Evolutionary conservation across 2,329 filamentous ascomycete species (phyloP).

Genomic region (Ampelomyces quisqualis): DNA sequence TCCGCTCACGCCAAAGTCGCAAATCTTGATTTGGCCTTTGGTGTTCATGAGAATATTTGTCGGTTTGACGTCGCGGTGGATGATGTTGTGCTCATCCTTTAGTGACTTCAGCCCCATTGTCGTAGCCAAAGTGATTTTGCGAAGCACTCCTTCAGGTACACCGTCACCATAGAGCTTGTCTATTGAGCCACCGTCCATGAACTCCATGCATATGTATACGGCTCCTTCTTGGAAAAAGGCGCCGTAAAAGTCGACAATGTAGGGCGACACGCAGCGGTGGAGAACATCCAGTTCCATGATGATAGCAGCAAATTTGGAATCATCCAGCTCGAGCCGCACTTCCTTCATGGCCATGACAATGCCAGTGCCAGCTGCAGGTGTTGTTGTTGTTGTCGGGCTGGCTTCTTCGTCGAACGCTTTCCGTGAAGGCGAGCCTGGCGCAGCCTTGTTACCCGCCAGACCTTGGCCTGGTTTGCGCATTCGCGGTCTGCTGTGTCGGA

Average conservation of each 20-base stretch:
- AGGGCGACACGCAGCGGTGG: slow-evolving; percentile 90
- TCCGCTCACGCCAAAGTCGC: slow-evolving; percentile 95
- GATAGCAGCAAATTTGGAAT: slow-evolving; percentile 94
- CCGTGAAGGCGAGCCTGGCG: slow-evolving; percentile 38
- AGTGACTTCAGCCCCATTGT: slow-evolving; percentile 87
- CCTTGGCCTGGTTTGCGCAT: slow-evolving; percentile 62
- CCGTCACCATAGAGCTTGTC: slow-evolving; percentile 93
- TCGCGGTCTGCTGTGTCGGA: slow-evolving; percentile 75
- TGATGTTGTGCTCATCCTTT: slow-evolving; percentile 99
- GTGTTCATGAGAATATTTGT: slow-evolving; percentile 97
- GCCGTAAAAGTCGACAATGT: slow-evolving; percentile 98
- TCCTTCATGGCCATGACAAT: slow-evolving; percentile 99
- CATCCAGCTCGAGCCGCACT: slow-evolving; percentile 90
- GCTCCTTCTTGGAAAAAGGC: slow-evolving; percentile 99
- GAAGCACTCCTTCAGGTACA: slow-evolving; percentile 82
- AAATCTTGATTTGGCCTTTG: slow-evolving; percentile 91
- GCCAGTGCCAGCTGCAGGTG: slow-evolving; percentile 60
- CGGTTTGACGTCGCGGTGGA: slow-evolving; percentile 96
- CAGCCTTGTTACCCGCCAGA: slow-evolving; percentile 58
- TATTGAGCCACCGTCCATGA: slow-evolving; percentile 97
- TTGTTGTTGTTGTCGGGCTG: slow-evolving; percentile 38
- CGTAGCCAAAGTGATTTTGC: slow-evolving; percentile 87
- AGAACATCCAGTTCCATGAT: slow-evolving; percentile 97
- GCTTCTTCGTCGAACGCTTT: slow-evolving; percentile 37
- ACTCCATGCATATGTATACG: slow-evolving; percentile 99